A percentile compares a stretch with the other conserved stretches of the same genome.
These are phyloP conservation scores for Apiospora aurea DNA, from an alignment of 2,329 filamentous ascomycete species.

Conservation along the genomic window DNA sequence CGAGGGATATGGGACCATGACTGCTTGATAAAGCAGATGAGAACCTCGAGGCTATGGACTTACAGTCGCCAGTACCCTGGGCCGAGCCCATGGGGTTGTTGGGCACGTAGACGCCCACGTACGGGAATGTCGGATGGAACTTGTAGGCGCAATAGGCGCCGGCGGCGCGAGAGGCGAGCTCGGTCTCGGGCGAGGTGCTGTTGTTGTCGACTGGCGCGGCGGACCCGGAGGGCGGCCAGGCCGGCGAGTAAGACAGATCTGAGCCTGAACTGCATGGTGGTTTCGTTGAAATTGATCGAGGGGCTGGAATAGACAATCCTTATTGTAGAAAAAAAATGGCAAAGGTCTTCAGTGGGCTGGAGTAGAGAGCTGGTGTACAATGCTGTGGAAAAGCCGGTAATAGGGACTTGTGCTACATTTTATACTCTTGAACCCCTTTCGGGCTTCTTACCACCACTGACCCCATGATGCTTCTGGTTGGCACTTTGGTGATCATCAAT, in stretches of 20 bases:
- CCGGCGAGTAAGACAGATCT: background rate
- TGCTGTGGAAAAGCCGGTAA: background rate
- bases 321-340: no score
- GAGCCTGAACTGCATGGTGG: background rate
- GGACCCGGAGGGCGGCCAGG: background rate
- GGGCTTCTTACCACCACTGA: background rate
- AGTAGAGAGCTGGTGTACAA: background rate
- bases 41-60: no score
- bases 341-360: no score
- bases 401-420: background rate
- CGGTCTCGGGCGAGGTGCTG: background rate
- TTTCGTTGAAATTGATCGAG: background rate
- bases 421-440: background rate
- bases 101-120: constrained; percentile 16
- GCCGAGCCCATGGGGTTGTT: constrained; percentile 3
- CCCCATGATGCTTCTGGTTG: no score
- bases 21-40: no score
- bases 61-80: background rate
- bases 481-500: background rate
- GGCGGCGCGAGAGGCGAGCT: background rate
- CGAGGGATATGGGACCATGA: no score
- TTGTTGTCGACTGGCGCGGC: background rate
- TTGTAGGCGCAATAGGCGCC: constrained; percentile 1
- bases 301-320: background rate
- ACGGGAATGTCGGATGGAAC: background rate